Base-by-base conservation (phyloP, 768 basidiomycete species). In the Dacryopinax spathularia region DNA sequence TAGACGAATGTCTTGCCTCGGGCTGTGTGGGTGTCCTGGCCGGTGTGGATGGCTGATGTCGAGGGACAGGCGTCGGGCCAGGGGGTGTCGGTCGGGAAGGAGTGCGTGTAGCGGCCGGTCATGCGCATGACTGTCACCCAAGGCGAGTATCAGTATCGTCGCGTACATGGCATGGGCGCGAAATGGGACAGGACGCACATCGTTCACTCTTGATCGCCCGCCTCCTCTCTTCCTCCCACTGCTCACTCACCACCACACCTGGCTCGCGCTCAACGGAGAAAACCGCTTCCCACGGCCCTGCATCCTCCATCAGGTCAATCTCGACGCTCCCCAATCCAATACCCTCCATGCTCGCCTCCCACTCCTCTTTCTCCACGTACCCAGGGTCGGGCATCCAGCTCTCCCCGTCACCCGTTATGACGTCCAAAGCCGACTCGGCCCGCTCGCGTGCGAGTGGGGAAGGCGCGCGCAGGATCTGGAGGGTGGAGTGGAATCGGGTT, bases 121-220 rank as follows among this genome's bases (percentile, higher is more conserved):
- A 34, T 68, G 67, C 70, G 34, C 25, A 59, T 56, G 18, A 31
- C 62, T 43, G 29, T 37, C 9, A n/a, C n/a, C n/a, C n/a, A n/a
- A n/a, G n/a, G n/a, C n/a, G n/a, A n/a, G n/a, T n/a, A n/a, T n/a
- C n/a, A n/a, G n/a, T n/a, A n/a, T 34, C 22, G 35, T 1, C 33
- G 18, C 33, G 13, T 27, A 18, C 5, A 20, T 5, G 34, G 27
- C 9, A 29, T 13, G 34, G 20, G 61, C n/a, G n/a, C n/a, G n/a
- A n/a, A n/a, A n/a, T n/a, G 20, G 16, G 60, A 41, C 27, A 18
- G 4, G 7, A 69, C 72, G 65, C 62, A 73, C 72, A 73, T 59
- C 69, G 69, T 3, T 65, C 69, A 27, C 48, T 71, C 69, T 25
- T 68, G 65, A 16, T 65, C 65, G 29, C 65, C 60, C 22, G 65